Conservation (phyloP, 2,329 filamentous ascomycete species). For the Coniochaeta prunicola region DNA sequence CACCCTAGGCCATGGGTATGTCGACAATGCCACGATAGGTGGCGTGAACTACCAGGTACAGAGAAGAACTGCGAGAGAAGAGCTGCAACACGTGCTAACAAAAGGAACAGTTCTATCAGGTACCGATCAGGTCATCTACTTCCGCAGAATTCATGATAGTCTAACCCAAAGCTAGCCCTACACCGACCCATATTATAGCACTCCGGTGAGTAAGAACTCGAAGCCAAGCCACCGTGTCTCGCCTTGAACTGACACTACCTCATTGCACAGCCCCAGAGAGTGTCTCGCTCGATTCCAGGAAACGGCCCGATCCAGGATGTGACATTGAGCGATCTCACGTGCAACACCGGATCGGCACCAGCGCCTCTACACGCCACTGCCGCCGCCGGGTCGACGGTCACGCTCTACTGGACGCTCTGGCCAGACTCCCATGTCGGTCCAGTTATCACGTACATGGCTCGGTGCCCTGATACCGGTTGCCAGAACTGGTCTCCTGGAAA, state of each 20-base stretch:
- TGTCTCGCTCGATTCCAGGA: slow-evolving; percentile 49
- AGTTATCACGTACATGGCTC: slow-evolving; percentile 52
- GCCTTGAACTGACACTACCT: background rate
- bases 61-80: background rate
- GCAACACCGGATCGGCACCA: slow-evolving; percentile 40
- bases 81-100: slow-evolving; percentile 10
- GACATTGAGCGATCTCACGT: slow-evolving; percentile 46
- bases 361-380: slow-evolving; percentile 46
- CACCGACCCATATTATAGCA: slow-evolving; percentile 32
- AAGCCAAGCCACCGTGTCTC: too few species aligned
- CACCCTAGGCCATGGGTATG: slow-evolving; percentile 39
- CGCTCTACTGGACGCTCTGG: slow-evolving; percentile 47
- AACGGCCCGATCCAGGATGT: slow-evolving; percentile 52
- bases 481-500: slow-evolving; percentile 39
- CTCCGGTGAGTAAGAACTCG: slow-evolving; percentile 6
- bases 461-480: slow-evolving; percentile 45
- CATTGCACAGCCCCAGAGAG: slow-evolving; percentile 32
- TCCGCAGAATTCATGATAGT: background rate
- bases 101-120: slow-evolving; percentile 22
- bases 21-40: slow-evolving; percentile 36
- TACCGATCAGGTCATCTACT: slow-evolving; percentile 5
- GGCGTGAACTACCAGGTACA: slow-evolving; percentile 28
- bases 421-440: slow-evolving; percentile 45
- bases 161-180: slow-evolving; percentile 26
- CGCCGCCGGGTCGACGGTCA: slow-evolving; percentile 44